Base-by-base conservation (phyloP, 176 grass and related monocot genomes). In the Avena eriantha region DNA sequence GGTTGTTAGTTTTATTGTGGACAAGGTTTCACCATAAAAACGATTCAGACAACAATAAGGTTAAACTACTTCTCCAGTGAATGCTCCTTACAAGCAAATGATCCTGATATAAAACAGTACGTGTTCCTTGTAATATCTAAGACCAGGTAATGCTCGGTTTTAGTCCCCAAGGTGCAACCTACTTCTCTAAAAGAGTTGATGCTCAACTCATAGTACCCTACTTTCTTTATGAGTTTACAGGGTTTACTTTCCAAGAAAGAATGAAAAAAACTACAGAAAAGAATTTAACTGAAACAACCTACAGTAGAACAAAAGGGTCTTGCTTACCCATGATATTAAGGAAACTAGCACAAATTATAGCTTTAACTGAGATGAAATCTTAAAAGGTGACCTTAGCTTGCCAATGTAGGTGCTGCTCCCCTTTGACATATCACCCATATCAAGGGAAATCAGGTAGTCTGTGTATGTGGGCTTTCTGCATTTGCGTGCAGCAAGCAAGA, bases 401-500 rank as follows among this genome's bases (percentile, higher is more conserved):
- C 97, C 97, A 79, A 99, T 88, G 53, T 94, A 99, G 83, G 92
- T 93, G 66, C 83, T 70, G 87, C 92, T 97, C 73, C 92, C 92
- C 78, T 91, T 99, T 69, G 97, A 93, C 85, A 99, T 87, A 60
- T 93, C 94, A 85, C 70, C 73, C 69, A 60, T 85, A 81, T 92
- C 83, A 67, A 99, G 71, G 58, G 90, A 97, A 83, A 99, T 99
- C 26, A 99, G 87, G 80, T 99, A 97, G 81, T 99, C 97, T 31
- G 94, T 99, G 78, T 91, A 97, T 80, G 94, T 99, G 73, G 94
- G 83, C 71, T 95, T 91, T 29, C 97, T 85, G 80, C 85, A 86
- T 90, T 96, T 99, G 76, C 97, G 90, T 64, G 97, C 97, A 91
- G 85, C 94, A 72, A 96, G 92, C 61, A 99, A 83, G 77, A 99